Evolutionary conservation across 495 filamentous ascomycete species (phyloP), one percentile per base, ranked within the genome.

Genomic region (Massariosphaeria phaeospora): DNA sequence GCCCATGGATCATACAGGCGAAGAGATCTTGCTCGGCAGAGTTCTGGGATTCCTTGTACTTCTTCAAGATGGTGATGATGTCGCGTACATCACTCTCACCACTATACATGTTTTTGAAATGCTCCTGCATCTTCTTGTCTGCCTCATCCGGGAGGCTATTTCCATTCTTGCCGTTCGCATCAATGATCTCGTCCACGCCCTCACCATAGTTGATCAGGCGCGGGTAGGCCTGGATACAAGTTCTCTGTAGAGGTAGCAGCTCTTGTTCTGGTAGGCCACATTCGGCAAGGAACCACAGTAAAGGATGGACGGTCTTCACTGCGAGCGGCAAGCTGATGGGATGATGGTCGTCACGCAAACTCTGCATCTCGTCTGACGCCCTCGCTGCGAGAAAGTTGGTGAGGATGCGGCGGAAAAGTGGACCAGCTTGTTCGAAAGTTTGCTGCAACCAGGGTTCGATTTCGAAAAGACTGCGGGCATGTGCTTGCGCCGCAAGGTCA

Each of bases 101-200:
- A 55, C 86, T 84, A 65, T 97, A 97, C 89, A 99, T 95, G 57
- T 84, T 84, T 69, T 94, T 95, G 69, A 95, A 97, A 42, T 95
- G 81, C 51, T 95, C 88, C 63, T 96, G 89, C 93, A 99, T 99
- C 66, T 88, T 83, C 55, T 79, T 83, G 57, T 94, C 86, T 21
- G 91, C 84, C 18, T 80, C 79, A n/a, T 79, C 74, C 0, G 90
- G 83, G 18, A 99, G 74, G 0, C 79, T 76, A 65, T 97, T 94
- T 3, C 84, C 82, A 38, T 84, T 79, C 55, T 84, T 76, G 26
- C 90, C 86, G 62, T 95, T 93, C 17, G 78, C 76, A 64, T 96
- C 86, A 56, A 95, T 88, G 33, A 93, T 85, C 36, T 91, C 86
- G 69, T 96, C 89, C 55, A 83, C 86, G 7, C 84, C 88, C 71